These are phyloP conservation scores for Pichia sp. DNA, from an alignment of 1,139 yeast species.

Conservation along the genomic window DNA sequence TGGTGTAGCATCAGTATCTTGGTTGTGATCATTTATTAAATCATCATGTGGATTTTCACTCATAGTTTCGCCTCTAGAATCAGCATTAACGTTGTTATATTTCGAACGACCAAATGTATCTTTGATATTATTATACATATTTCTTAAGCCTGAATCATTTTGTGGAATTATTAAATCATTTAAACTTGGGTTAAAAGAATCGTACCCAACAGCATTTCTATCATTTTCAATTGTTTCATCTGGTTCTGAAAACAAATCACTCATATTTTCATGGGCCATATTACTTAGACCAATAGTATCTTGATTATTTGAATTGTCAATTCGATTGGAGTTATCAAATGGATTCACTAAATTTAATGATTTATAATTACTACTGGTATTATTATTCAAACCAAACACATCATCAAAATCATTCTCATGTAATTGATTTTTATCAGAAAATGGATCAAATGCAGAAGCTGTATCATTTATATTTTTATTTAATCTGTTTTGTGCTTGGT, in stretches of 20 bases:
- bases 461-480: neutral
- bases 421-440: constrained; percentile 12
- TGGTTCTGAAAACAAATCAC: constrained; percentile 12
- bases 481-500: neutral
- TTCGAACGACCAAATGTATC: constrained; percentile 21
- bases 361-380: neutral
- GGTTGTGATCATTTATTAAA: constrained; percentile 20
- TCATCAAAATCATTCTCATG: constrained; percentile 1
- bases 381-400: neutral
- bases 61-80: constrained; percentile 2
- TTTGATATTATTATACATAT: constrained; percentile 24
- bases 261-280: constrained; percentile 1
- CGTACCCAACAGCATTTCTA: constrained; percentile 1
- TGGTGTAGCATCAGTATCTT: constrained; percentile 19
- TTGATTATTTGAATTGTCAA: neutral
- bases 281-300: neutral
- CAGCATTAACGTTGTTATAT: constrained; percentile 22
- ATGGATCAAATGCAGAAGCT: constrained; percentile 14
- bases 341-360: constrained; percentile 10
- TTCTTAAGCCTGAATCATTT: constrained; percentile 18
- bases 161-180: constrained; percentile 10
- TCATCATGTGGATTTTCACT: constrained; percentile 18
- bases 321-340: constrained; percentile 7
- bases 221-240: constrained; percentile 13
- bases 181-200: neutral